Conservation (phyloP, 129 eudicot species). For the Calendula officinalis region DNA sequence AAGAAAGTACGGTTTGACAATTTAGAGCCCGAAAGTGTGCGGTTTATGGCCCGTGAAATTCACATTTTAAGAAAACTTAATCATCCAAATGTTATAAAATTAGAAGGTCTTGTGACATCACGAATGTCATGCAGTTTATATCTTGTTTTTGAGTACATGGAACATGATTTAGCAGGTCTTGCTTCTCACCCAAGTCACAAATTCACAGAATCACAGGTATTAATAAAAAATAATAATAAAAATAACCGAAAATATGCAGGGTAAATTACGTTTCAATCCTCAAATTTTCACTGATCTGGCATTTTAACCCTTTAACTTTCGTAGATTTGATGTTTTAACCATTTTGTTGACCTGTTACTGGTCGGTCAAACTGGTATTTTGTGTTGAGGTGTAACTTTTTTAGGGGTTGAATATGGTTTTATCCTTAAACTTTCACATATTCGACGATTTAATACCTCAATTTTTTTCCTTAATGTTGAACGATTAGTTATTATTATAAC, state of each 20-base stretch:
- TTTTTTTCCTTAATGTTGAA: too few relatives aligned
- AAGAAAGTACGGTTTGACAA: constrained; percentile 82
- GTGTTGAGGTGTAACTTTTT: too few relatives aligned
- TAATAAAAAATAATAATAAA: neutral
- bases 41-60: constrained; percentile 91
- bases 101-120: constrained; percentile 88
- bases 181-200: constrained; percentile 71
- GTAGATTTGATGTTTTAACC: neutral
- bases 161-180: constrained; percentile 89
- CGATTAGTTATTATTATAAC: too few relatives aligned
- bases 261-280: too few relatives aligned
- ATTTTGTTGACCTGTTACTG: neutral
- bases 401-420: too few relatives aligned
- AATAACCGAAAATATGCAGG: too few relatives aligned
- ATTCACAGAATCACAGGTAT: constrained; percentile 89
- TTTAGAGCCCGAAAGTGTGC: constrained; percentile 83
- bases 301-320: too few relatives aligned
- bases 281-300: too few relatives aligned
- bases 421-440: too few relatives aligned
- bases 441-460: too few relatives aligned
- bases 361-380: too few relatives aligned
- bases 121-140: constrained; percentile 85
- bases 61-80: constrained; percentile 70
- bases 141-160: constrained; percentile 92
- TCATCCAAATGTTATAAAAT: constrained; percentile 83